phyloP scores from a whole-genome alignment of 192 early-diverging fungal species.

The Coemansia sp. region DNA sequence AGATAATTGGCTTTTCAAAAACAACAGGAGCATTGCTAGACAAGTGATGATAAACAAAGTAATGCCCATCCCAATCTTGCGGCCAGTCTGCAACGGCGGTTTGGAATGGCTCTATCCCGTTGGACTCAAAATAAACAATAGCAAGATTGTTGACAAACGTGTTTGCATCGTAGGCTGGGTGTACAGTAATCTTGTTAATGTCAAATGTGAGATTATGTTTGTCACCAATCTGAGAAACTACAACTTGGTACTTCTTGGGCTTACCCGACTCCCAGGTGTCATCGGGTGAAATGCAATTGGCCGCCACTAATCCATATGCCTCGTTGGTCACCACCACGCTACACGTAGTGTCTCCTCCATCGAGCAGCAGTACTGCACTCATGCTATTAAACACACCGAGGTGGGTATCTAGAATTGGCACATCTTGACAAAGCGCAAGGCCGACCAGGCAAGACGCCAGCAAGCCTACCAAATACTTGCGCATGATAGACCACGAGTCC shows the following conservation, averaged over 20 bases:
- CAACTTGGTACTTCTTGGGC: slow-evolving; percentile 8
- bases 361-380: not conserved
- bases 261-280: not conserved
- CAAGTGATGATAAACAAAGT: slow-evolving; percentile 19
- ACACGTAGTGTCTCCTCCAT: slow-evolving; percentile 13
- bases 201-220: not conserved
- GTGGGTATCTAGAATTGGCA: not conserved
- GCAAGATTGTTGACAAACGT: slow-evolving; percentile 44
- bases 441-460: not conserved
- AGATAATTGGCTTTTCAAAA: slow-evolving; percentile 10
- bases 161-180: slow-evolving; percentile 19
- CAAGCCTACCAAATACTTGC: not conserved
- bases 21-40: not conserved
- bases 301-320: slow-evolving; percentile 29
- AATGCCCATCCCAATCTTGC: slow-evolving; percentile 14
- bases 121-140: slow-evolving; percentile 14
- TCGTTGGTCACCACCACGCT: slow-evolving; percentile 19
- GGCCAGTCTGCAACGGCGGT: slow-evolving; percentile 19
- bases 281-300: slow-evolving; percentile 21
- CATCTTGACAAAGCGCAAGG: not conserved
- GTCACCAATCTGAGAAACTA: slow-evolving; percentile 1
- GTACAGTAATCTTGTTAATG: slow-evolving; percentile 3
- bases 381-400: not conserved
- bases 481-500: not conserved
- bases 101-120: not conserved